Conservation (phyloP, 129 eudicot genomes). For the Rutidosis leptorrhynchoides region DNA sequence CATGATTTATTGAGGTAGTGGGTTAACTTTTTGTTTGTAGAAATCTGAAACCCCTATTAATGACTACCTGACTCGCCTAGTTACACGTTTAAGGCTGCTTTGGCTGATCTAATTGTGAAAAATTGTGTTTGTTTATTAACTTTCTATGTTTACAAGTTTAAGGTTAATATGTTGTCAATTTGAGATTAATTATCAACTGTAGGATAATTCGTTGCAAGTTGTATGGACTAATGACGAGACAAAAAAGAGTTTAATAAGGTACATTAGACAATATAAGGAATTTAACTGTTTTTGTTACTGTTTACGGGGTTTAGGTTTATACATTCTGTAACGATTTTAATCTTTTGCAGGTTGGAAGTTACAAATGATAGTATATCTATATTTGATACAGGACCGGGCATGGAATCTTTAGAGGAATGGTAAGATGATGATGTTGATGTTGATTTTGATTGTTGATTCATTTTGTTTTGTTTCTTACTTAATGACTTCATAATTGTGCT, state of each 20-base stretch:
- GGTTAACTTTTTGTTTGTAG: no score
- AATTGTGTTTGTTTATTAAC: background rate
- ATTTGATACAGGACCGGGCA: conserved; percentile 80
- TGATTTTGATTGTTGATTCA: conserved; percentile 1
- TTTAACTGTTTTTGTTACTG: background rate
- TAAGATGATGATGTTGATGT: conserved; percentile 35
- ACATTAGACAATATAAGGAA: background rate
- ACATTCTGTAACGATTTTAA: background rate
- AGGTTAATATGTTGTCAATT: background rate
- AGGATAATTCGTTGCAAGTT: conserved; percentile 94
- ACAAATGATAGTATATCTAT: conserved; percentile 40
- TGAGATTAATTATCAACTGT: background rate
- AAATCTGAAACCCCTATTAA: no score
- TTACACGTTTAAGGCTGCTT: conserved; percentile 76
- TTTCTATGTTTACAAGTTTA: background rate
- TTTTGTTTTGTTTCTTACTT: conserved; percentile 11
- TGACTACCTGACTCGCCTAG: no score
- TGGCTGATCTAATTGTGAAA: conserved; percentile 78
- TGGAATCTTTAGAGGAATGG: conserved; percentile 83
- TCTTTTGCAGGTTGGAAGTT: conserved; percentile 53
- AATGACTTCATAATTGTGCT: conserved; percentile 24
- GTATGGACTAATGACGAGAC: conserved; percentile 49
- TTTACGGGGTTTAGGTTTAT: conserved; percentile 18
- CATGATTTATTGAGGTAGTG: no score
- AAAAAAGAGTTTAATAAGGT: conserved; percentile 57